Conservation (phyloP, 768 basidiomycete species). For the Melanogaster broomeanus region DNA sequence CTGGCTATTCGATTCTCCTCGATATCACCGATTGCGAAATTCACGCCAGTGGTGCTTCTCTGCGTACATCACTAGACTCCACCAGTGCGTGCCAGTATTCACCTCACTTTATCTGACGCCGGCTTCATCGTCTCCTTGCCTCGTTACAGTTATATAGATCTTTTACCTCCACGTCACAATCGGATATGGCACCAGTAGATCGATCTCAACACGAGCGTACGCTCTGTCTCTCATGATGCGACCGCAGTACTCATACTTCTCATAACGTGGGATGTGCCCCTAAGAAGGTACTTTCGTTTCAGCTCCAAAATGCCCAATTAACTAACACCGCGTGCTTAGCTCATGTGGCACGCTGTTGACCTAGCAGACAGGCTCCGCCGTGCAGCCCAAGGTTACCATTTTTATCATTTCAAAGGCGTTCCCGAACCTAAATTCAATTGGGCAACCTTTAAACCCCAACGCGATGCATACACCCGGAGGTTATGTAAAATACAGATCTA, state of each 20-base stretch:
- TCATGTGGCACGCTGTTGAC: slow-evolving; percentile 98
- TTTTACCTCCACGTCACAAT: slow-evolving; percentile 37
- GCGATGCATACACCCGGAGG: slow-evolving; percentile 91
- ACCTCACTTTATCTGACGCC: not conserved
- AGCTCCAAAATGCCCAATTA: not conserved
- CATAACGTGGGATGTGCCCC: slow-evolving; percentile 83
- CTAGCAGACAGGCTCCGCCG: slow-evolving; percentile 81
- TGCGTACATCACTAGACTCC: slow-evolving; percentile 21
- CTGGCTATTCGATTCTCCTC: slow-evolving; percentile 8
- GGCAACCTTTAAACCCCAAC: slow-evolving; percentile 87
- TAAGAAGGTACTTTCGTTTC: slow-evolving; percentile 67
- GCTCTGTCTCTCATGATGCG: not conserved
- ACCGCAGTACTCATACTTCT: slow-evolving; percentile 6
- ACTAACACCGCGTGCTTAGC: slow-evolving; percentile 44
- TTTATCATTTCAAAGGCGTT: slow-evolving; percentile 66
- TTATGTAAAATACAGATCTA: slow-evolving; percentile 89
- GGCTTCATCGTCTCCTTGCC: not conserved
- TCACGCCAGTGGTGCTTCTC: slow-evolving; percentile 4
- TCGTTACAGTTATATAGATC: slow-evolving; percentile 46
- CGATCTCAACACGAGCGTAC: slow-evolving; percentile 57
- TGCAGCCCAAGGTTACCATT: slow-evolving; percentile 72
- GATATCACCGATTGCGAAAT: slow-evolving; percentile 11
- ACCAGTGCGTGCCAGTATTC: slow-evolving; percentile 30
- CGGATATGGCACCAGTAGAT: slow-evolving; percentile 73
- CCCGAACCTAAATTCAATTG: slow-evolving; percentile 76